Conservation (phyloP, 768 basidiomycete species). For the Leccinum longicurvipes region DNA sequence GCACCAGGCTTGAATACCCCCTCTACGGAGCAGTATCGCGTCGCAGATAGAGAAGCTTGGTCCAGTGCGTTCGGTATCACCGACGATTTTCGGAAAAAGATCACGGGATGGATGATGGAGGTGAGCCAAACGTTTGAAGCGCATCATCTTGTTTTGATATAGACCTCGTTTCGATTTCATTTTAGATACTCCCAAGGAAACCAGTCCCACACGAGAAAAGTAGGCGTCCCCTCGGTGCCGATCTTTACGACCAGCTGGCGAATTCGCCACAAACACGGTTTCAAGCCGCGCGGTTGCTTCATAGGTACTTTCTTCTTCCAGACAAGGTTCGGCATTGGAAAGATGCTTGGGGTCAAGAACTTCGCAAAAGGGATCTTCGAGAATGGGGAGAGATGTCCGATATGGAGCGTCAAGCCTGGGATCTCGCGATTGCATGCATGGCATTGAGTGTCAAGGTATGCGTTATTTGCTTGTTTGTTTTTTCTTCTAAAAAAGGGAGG, state of each 20-base stretch:
- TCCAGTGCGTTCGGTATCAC: conserved; percentile 30
- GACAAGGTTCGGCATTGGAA: conserved; percentile 14
- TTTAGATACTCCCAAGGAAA: conserved; percentile 10
- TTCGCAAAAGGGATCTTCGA: not conserved
- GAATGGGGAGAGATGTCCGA: not conserved
- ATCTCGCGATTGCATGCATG: conserved; percentile 55
- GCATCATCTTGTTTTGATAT: not conserved
- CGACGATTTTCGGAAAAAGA: conserved; percentile 30
- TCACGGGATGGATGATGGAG: conserved; percentile 46
- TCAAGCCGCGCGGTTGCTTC: conserved; percentile 60
- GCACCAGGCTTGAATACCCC: not conserved
- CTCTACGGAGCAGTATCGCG: not conserved
- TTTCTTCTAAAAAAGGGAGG: not conserved
- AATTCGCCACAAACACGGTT: conserved; percentile 59
- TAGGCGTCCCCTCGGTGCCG: not conserved
- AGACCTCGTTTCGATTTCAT: not conserved
- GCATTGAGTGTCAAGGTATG: conserved; percentile 60
- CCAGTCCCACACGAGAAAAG: not conserved
- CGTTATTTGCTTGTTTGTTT: not conserved
- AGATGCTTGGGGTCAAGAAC: not conserved
- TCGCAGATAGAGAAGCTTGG: conserved; percentile 12
- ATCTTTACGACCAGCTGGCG: conserved; percentile 50
- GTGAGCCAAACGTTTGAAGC: conserved; percentile 22
- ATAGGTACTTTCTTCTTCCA: conserved; percentile 50
- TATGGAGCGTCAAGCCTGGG: conserved; percentile 46